Percentiles rank a stretch among this genome's conserved stretches.
These are phyloP conservation scores for Carpinus viminea DNA, from an alignment of 306 rosid species.

Conservation along the genomic window DNA sequence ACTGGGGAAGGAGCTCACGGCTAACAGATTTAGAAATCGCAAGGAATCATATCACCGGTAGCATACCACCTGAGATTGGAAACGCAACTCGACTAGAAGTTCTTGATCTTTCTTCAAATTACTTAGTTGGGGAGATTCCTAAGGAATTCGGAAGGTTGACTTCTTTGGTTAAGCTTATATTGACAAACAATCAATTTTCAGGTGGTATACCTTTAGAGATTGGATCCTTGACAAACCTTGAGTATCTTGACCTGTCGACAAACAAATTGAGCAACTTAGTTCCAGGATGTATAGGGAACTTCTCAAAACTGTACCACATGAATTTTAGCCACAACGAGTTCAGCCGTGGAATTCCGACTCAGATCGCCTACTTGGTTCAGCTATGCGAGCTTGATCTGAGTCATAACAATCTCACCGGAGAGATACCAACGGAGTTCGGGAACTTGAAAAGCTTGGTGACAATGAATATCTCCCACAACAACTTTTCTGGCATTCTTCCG, in stretches of 20 bases:
- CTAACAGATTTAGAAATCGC: background rate
- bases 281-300: constrained; percentile 1
- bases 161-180: constrained; percentile 17
- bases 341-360: constrained; percentile 3
- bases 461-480: constrained; percentile 17
- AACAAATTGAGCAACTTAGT: constrained; percentile 6
- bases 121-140: constrained; percentile 4
- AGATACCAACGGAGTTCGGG: background rate
- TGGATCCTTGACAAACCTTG: constrained; percentile 7
- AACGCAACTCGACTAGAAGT: background rate
- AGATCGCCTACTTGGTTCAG: background rate
- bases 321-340: constrained; percentile 24
- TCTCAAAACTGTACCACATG: background rate
- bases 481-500: constrained; percentile 22
- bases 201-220: background rate
- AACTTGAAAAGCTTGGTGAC: constrained; percentile 13
- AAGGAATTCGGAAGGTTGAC: constrained; percentile 16
- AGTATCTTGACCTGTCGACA: constrained; percentile 7
- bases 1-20: background rate
- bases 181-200: constrained; percentile 17
- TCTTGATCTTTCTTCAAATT: constrained; percentile 21
- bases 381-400: background rate
- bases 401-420: constrained; percentile 3
- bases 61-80: constrained; percentile 3
- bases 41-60: constrained; percentile 7